phyloP scores from a whole-genome alignment of 2,329 filamentous ascomycete genomes.

The Venturia asperata region DNA sequence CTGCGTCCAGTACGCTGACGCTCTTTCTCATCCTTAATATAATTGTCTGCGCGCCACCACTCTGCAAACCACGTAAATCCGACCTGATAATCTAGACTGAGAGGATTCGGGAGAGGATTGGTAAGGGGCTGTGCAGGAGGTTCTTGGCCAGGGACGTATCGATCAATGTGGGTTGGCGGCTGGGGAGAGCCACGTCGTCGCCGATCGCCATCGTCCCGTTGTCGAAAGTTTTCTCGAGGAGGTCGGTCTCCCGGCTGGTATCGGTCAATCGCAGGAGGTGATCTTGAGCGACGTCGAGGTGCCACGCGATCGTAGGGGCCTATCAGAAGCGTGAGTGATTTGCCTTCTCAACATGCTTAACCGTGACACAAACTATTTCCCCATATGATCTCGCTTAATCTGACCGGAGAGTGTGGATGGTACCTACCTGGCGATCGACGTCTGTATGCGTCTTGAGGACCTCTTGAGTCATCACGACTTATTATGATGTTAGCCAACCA shows the following conservation, averaged over 20 bases:
- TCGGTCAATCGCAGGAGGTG: slow-evolving; percentile 63
- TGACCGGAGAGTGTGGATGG: slow-evolving; percentile 13
- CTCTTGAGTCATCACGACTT: slow-evolving; percentile 51
- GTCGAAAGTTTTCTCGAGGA: slow-evolving; percentile 56
- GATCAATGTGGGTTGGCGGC: slow-evolving; percentile 65
- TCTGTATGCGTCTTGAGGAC: slow-evolving; percentile 37
- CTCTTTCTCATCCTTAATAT: slow-evolving; percentile 75
- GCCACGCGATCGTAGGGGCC: slow-evolving; percentile 26
- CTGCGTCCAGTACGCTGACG: slow-evolving; percentile 61
- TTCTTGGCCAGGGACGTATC: slow-evolving; percentile 73
- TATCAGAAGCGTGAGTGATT: slow-evolving; percentile 16
- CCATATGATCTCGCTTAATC: neutral
- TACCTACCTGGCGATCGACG: slow-evolving; percentile 64
- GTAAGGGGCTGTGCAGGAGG: slow-evolving; percentile 44
- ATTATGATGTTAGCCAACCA: slow-evolving; percentile 14
- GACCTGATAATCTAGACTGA: slow-evolving; percentile 68
- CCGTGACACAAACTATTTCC: slow-evolving; percentile 6
- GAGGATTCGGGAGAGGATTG: slow-evolving; percentile 66
- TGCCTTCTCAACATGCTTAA: neutral
- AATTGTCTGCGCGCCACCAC: slow-evolving; percentile 78
- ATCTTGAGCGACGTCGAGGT: slow-evolving; percentile 56
- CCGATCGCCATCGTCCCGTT: slow-evolving; percentile 50
- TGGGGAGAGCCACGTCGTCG: slow-evolving; percentile 54
- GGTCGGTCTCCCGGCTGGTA: slow-evolving; percentile 60
- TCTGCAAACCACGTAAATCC: slow-evolving; percentile 81